Evolutionary conservation across 1,284 basidiomycete genomes (phyloP).

Genomic region (Apiotrichum gracile): DNA sequence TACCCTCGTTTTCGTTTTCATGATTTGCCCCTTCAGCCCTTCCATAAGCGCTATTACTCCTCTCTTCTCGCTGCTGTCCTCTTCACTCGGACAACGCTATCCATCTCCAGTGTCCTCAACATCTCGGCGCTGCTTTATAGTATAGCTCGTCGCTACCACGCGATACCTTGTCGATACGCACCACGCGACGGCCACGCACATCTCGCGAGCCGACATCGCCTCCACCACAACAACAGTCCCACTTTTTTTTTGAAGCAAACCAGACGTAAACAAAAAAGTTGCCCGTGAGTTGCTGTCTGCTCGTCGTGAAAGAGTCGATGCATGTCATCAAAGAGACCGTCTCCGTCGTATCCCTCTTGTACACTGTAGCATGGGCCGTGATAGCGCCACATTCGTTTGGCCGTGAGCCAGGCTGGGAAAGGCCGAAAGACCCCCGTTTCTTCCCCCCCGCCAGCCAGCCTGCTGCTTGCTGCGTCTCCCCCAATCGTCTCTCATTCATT

Average conservation of each 20-base stretch:
- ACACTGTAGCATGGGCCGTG: neutral
- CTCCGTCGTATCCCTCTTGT: too few relatives aligned
- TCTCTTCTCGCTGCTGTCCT: too few relatives aligned
- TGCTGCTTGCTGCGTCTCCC: neutral
- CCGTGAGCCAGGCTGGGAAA: neutral
- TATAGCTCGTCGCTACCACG: constrained; percentile 4
- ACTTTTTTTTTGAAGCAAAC: neutral
- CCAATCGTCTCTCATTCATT: neutral
- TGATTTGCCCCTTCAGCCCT: neutral
- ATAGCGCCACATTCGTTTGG: neutral
- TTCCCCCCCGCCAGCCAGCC: neutral
- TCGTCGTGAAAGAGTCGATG: neutral
- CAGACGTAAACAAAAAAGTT: neutral
- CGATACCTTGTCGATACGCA: neutral
- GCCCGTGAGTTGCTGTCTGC: constrained; percentile 9
- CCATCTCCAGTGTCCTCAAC: neutral
- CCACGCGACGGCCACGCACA: constrained; percentile 21
- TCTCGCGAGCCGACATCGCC: constrained; percentile 7
- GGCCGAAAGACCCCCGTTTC: neutral
- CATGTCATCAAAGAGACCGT: neutral
- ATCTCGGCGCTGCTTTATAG: neutral
- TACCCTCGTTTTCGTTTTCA: neutral
- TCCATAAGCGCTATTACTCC: neutral
- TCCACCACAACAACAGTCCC: neutral
- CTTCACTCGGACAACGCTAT: too few relatives aligned